These are phyloP conservation scores for Coemansia sp. DNA, from an alignment of 192 early-diverging fungal species.

Conservation along the genomic window DNA sequence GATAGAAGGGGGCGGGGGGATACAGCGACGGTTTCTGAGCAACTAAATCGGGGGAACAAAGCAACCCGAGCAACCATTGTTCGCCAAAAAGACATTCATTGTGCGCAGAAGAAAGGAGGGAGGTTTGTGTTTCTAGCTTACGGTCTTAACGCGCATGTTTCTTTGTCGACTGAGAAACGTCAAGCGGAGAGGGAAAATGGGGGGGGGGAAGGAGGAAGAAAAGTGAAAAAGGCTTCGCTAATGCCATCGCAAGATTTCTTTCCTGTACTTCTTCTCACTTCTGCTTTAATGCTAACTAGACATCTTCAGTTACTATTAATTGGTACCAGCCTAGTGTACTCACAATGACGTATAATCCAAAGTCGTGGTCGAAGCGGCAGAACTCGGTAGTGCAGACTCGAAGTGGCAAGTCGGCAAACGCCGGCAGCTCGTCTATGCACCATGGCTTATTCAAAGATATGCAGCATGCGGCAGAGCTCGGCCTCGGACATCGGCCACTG, in stretches of 20 bases:
- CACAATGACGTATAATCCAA: slow-evolving; percentile 32
- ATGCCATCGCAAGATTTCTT: not conserved
- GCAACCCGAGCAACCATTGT: not conserved
- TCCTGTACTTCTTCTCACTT: not conserved
- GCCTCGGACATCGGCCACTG: not conserved
- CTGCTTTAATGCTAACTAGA: slow-evolving; percentile 3
- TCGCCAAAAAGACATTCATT: not conserved
- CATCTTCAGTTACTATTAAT: not conserved
- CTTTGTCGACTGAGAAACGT: not conserved
- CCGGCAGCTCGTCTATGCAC: not conserved
- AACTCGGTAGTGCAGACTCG: not conserved
- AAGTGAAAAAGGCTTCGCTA: not conserved
- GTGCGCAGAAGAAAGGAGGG: not conserved
- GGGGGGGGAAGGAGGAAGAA: no score
- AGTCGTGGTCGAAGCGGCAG: slow-evolving; percentile 1
- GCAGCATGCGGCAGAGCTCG: not conserved
- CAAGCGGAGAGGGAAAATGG: not conserved
- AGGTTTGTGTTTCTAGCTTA: not conserved
- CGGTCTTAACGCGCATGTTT: not conserved
- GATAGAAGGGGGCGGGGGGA: not conserved
- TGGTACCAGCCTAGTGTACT: slow-evolving; percentile 1
- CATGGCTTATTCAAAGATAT: not conserved
- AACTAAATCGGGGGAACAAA: not conserved
- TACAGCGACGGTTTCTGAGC: not conserved
- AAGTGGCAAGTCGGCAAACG: not conserved